Percentiles rank a stretch among this genome's conserved stretches.
These are phyloP conservation scores for Trichoderma koningii DNA, from an alignment of 2,329 filamentous ascomycete genomes.

Conservation along the genomic window DNA sequence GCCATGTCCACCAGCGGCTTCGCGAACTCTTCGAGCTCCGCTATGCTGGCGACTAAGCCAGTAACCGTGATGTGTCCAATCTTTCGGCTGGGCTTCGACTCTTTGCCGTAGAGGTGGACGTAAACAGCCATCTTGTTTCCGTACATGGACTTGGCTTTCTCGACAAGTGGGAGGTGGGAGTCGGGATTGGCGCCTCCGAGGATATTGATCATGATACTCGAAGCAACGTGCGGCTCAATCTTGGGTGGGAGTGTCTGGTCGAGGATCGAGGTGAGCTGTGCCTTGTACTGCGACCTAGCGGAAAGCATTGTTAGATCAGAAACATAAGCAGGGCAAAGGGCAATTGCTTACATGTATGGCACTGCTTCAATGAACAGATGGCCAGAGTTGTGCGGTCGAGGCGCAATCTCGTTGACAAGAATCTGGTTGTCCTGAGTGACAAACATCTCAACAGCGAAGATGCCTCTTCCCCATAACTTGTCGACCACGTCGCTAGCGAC, in stretches of 20 bases:
- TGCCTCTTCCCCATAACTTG: conserved; percentile 82
- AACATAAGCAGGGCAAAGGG: background rate
- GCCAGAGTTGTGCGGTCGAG: conserved; percentile 83
- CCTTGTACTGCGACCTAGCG: conserved; percentile 76
- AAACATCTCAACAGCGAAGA: conserved; percentile 98
- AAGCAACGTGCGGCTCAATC: conserved; percentile 60
- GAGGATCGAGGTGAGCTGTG: conserved; percentile 83
- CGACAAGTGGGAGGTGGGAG: conserved; percentile 59
- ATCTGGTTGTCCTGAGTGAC: conserved; percentile 66
- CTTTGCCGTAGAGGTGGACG: conserved; percentile 91
- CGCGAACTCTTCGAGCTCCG: conserved; percentile 60
- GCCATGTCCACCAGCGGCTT: conserved; percentile 69
- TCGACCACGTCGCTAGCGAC: conserved; percentile 78
- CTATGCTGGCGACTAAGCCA: conserved; percentile 61
- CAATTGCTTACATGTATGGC: conserved; percentile 55
- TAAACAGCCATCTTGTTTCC: conserved; percentile 52
- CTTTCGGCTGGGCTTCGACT: conserved; percentile 83
- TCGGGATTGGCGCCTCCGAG: conserved; percentile 67
- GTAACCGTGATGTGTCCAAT: conserved; percentile 93
- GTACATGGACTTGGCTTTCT: conserved; percentile 49
- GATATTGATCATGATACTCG: conserved; percentile 78
- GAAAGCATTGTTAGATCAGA: background rate
- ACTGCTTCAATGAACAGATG: conserved; percentile 96
- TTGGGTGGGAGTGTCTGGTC: conserved; percentile 58
- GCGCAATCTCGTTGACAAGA: conserved; percentile 83